phyloP scores from a whole-genome alignment of 2,329 filamentous ascomycete species.

The Xylariales sp. region DNA sequence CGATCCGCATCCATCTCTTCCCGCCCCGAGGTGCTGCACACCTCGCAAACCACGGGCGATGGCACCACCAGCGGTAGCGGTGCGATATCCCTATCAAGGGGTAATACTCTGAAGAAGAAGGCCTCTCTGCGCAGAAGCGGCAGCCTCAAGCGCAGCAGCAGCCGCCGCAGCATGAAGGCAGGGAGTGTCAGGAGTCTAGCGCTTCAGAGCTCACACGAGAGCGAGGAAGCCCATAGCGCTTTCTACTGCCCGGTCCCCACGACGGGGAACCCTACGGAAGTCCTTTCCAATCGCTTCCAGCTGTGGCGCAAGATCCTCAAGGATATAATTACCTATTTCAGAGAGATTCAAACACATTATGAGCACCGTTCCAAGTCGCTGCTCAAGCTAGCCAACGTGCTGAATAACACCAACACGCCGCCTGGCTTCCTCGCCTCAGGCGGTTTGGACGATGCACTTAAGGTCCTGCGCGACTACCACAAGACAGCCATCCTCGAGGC shows the following conservation, averaged over 20 bases:
- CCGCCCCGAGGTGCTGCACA: slow-evolving; percentile 40
- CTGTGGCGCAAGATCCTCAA: slow-evolving; percentile 95
- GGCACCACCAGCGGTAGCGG: slow-evolving; percentile 22
- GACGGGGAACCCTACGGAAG: slow-evolving; percentile 79
- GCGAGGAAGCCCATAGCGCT: slow-evolving; percentile 71
- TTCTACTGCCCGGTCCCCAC: slow-evolving; percentile 91
- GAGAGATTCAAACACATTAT: slow-evolving; percentile 85
- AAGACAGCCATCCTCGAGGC: slow-evolving; percentile 74
- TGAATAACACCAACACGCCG: slow-evolving; percentile 75
- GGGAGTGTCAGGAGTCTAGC: slow-evolving; percentile 82
- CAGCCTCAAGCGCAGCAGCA: slow-evolving; percentile 75
- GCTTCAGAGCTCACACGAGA: slow-evolving; percentile 63
- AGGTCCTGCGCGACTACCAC: slow-evolving; percentile 78
- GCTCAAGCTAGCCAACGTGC: slow-evolving; percentile 75
- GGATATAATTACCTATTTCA: slow-evolving; percentile 89
- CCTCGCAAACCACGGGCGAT: slow-evolving; percentile 31
- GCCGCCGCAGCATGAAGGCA: slow-evolving; percentile 75
- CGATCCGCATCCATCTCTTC: slow-evolving; percentile 57
- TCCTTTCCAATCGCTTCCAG: slow-evolving; percentile 84
- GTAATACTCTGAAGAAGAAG: slow-evolving; percentile 86
- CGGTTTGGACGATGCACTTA: slow-evolving; percentile 82
- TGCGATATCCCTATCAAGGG: slow-evolving; percentile 35
- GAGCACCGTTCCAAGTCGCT: slow-evolving; percentile 80
- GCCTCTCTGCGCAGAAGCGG: slow-evolving; percentile 67
- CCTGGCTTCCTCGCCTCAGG: slow-evolving; percentile 72